Percentiles rank a stretch among this genome's conserved stretches.
Conservation (phyloP, 169 alveolate genomes). For the Babesia microti region DNA sequence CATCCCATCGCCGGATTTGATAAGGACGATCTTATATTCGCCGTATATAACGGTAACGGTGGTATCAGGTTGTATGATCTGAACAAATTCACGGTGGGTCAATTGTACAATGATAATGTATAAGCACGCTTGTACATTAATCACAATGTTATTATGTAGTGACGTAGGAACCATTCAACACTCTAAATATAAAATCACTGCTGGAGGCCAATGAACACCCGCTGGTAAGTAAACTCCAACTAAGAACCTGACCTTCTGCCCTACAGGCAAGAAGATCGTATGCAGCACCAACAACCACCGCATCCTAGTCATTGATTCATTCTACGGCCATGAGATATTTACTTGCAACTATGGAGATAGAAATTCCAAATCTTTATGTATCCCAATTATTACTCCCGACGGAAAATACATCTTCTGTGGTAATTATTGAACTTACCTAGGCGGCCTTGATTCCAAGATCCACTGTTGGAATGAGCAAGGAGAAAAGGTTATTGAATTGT, state of each 20-base stretch:
- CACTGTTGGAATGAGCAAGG: slow-evolving; percentile 42
- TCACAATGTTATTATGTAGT: neutral
- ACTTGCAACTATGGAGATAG: slow-evolving; percentile 30
- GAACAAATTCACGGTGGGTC: slow-evolving; percentile 26
- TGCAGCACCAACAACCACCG: slow-evolving; percentile 28
- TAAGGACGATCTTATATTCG: slow-evolving; percentile 19
- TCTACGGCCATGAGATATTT: slow-evolving; percentile 21
- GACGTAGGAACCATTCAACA: slow-evolving; percentile 20
- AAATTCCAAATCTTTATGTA: slow-evolving; percentile 6
- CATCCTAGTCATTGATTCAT: slow-evolving; percentile 18
- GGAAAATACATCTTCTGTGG: slow-evolving; percentile 39
- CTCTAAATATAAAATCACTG: slow-evolving; percentile 21
- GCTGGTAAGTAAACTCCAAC: slow-evolving; percentile 8
- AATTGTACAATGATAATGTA: neutral
- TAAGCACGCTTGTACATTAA: neutral
- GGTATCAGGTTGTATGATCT: slow-evolving; percentile 24
- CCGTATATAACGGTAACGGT: slow-evolving; percentile 3
- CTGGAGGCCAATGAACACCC: slow-evolving; percentile 21
- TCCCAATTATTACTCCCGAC: slow-evolving; percentile 39
- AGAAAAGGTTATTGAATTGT: slow-evolving; percentile 7
- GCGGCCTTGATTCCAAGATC: slow-evolving; percentile 18
- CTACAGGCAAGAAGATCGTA: slow-evolving; percentile 23
- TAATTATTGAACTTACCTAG: slow-evolving; percentile 6
- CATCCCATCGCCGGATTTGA: slow-evolving; percentile 33
- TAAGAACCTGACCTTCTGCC: slow-evolving; percentile 33